Conservation (phyloP, 2,329 filamentous ascomycete species). For the Biscogniauxia sp. region DNA sequence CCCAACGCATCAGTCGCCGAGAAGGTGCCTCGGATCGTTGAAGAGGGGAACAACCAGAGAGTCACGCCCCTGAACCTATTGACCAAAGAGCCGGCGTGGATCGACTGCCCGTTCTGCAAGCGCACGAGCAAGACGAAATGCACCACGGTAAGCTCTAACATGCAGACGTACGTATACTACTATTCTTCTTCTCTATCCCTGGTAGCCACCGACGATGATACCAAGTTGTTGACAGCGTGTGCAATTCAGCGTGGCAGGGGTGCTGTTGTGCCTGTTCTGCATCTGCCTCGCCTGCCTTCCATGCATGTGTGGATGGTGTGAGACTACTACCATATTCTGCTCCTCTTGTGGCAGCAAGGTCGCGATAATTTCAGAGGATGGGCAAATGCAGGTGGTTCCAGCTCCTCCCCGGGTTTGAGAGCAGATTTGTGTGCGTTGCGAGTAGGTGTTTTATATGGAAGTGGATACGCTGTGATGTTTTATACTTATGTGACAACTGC, state of each 20-base stretch:
- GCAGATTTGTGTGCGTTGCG: no score
- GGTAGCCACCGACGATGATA: no score
- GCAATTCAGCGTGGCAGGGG: slow-evolving; percentile 6
- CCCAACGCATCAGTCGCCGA: background rate
- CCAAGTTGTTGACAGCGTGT: slow-evolving; percentile 1
- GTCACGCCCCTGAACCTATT: slow-evolving; percentile 13
- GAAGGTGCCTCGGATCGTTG: slow-evolving; percentile 1
- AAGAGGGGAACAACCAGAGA: slow-evolving; percentile 2
- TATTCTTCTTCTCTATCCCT: background rate
- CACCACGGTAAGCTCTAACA: slow-evolving; percentile 2
- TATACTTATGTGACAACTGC: no score
- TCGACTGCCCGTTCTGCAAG: slow-evolving; percentile 17
- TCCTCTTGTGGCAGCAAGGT: slow-evolving; percentile 6
- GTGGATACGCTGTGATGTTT: no score
- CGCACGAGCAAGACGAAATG: slow-evolving; percentile 5
- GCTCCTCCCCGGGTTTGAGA: no score
- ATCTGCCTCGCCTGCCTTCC: slow-evolving; percentile 10
- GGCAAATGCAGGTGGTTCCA: slow-evolving; percentile 4
- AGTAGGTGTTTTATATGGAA: no score
- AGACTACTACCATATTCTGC: slow-evolving; percentile 11
- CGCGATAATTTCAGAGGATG: slow-evolving; percentile 14
- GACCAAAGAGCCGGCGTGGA: slow-evolving; percentile 1
- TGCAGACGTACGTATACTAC: slow-evolving; percentile 12
- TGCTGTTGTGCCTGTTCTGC: slow-evolving; percentile 11
- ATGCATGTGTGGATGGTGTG: slow-evolving; percentile 8